Evolutionary conservation across 345 rosid genomes (phyloP), one percentile per base, ranked within the genome.

Genomic region (Bruguiera gymnorhiza): DNA sequence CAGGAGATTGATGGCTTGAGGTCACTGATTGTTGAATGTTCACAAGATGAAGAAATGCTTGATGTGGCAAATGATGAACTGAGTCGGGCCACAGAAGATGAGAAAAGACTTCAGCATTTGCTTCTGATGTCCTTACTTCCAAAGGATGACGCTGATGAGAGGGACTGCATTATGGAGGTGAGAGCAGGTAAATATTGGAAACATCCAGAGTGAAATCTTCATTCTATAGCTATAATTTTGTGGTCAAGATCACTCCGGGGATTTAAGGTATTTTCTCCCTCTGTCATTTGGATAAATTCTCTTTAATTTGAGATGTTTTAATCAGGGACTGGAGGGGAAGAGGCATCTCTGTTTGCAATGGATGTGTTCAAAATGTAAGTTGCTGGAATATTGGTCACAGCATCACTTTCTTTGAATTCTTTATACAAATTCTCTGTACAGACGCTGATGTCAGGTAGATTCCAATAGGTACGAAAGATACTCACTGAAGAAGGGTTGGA

Each of bases 141-240:
- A n/a, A 90, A 82, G 75, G 99, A 95, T 76, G 99, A 92, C 75
- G 99, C 98, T n/a, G 97, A 95, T 77, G 96, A 86, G 83, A 87
- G 96, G 83, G 92, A 79, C 80, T 83, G 91, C 76, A 92, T 95
- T 86, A 75, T 92, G 89, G 99, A 95, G 90, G 99, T 95, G 83
- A 87, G 98, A 86, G 97, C 98, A 83, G 99, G 98, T 92, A 88
- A 57, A 29, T 48, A 31, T 60, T 48, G 19, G 59, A 11, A 56
- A n/a, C 53, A 27, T n/a, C n/a, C 30, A 32, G 39, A 53, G 19
- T 43, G 16, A 63, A 19, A 46, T 55, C 16, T 43, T 55, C 58
- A 63, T 57, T 54, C 8, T 69, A 19, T 71, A 56, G 46, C 37
- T 23, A 9, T 21, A 24, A 19, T 74, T 61, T 51, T 69, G 67